Evolutionary conservation across 371 early-diverging fungal genomes (phyloP).

Genomic region (Lichtheimia ramosa): DNA sequence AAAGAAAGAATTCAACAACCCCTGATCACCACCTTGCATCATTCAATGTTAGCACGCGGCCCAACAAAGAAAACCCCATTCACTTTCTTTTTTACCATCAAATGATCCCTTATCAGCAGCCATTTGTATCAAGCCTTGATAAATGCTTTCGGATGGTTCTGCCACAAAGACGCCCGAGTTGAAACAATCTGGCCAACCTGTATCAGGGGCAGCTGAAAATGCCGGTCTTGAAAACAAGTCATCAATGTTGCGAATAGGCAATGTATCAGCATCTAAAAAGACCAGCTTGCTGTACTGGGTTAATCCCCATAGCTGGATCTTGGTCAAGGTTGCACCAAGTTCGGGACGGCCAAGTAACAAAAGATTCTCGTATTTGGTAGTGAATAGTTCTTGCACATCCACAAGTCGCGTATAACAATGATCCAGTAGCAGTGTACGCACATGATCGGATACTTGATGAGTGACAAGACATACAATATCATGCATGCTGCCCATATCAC

Average conservation of each 20-base stretch:
- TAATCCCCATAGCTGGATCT: constrained; percentile 83
- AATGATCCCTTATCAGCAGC: constrained; percentile 67
- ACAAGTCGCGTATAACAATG: constrained; percentile 63
- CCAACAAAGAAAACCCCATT: not conserved
- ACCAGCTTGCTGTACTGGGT: constrained; percentile 67
- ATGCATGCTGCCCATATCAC: constrained; percentile 61
- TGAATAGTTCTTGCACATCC: constrained; percentile 54
- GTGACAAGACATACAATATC: constrained; percentile 76
- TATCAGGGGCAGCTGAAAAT: constrained; percentile 83
- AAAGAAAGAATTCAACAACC: constrained; percentile 89
- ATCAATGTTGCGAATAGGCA: constrained; percentile 80
- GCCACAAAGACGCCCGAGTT: constrained; percentile 94
- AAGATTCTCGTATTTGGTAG: constrained; percentile 52
- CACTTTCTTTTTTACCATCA: constrained; percentile 65
- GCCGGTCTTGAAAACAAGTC: constrained; percentile 77
- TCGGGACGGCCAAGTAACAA: constrained; percentile 85
- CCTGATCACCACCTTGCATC: constrained; percentile 91
- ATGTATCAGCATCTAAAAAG: constrained; percentile 90
- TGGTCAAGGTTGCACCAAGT: constrained; percentile 85
- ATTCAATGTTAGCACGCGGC: not conserved
- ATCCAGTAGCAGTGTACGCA: constrained; percentile 44
- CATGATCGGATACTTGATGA: constrained; percentile 43
- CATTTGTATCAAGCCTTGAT: constrained; percentile 48
- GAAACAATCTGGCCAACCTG: constrained; percentile 94
- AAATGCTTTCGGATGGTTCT: constrained; percentile 61